A percentile compares a stretch with the other conserved stretches of the same genome.
phyloP scores from a whole-genome alignment of 768 basidiomycete genomes.

The Stropharia rugosoannulata region DNA sequence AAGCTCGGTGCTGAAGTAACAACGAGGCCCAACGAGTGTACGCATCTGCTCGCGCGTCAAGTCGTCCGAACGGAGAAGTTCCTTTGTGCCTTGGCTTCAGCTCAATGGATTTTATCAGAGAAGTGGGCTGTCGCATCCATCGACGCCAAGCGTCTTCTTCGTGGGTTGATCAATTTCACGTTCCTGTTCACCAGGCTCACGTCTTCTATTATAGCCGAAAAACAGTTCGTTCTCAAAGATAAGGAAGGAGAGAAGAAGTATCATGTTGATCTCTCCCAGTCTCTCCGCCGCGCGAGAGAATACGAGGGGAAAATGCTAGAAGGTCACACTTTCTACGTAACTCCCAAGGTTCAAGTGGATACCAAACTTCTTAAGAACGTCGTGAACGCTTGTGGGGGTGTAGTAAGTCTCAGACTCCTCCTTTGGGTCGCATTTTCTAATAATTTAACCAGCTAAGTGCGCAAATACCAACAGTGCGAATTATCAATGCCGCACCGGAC shows the following conservation, averaged over 20 bases:
- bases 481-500: slow-evolving; percentile 46
- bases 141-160: slow-evolving; percentile 53
- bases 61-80: slow-evolving; percentile 89
- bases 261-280: slow-evolving; percentile 59
- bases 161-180: slow-evolving; percentile 40
- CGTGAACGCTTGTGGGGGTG: slow-evolving; percentile 67
- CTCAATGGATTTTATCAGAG: slow-evolving; percentile 60
- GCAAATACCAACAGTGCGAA: slow-evolving; percentile 53
- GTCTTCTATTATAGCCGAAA: slow-evolving; percentile 49
- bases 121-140: slow-evolving; percentile 70
- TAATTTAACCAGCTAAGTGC: slow-evolving; percentile 34
- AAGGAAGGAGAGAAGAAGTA: slow-evolving; percentile 62
- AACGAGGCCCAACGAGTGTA: slow-evolving; percentile 64
- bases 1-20: slow-evolving; percentile 70
- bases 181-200: slow-evolving; percentile 1
- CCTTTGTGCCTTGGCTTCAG: slow-evolving; percentile 67
- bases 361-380: slow-evolving; percentile 66
- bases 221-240: slow-evolving; percentile 60
- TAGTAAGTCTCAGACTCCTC: slow-evolving; percentile 38
- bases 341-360: slow-evolving; percentile 60
- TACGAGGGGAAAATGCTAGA: slow-evolving; percentile 56
- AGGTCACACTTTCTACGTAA: slow-evolving; percentile 73
- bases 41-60: slow-evolving; percentile 70
- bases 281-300: slow-evolving; percentile 56
- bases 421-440: background rate